Percentiles rank a stretch among this genome's conserved stretches.
phyloP scores from a whole-genome alignment of 2,329 filamentous ascomycete genomes.

The Colletotrichum melonis region DNA sequence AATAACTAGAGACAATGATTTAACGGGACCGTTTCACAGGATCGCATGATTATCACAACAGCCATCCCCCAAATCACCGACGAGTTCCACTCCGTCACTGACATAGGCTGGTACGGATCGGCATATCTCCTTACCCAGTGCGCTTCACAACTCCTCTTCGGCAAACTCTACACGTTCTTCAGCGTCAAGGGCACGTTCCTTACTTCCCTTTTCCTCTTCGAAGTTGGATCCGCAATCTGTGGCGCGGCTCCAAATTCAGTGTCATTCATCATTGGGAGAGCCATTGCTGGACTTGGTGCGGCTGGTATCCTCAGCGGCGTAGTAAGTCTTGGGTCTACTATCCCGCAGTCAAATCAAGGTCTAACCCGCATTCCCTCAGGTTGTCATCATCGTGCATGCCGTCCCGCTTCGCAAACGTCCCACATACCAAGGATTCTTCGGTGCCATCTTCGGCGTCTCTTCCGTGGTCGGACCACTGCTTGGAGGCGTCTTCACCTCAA shows the following conservation, averaged over 20 bases:
- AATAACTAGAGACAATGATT: neutral
- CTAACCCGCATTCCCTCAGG: slow-evolving; percentile 51
- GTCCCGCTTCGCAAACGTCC: slow-evolving; percentile 54
- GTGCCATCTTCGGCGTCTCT: slow-evolving; percentile 55
- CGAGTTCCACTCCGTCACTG: slow-evolving; percentile 41
- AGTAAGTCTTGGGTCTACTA: slow-evolving; percentile 20
- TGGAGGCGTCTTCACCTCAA: slow-evolving; percentile 42
- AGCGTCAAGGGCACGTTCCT: slow-evolving; percentile 42
- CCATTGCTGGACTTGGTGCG: slow-evolving; percentile 48
- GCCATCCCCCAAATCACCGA: slow-evolving; percentile 46
- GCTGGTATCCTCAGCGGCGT: slow-evolving; percentile 48
- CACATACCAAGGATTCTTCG: slow-evolving; percentile 44
- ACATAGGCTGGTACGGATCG: slow-evolving; percentile 45
- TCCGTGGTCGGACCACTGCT: slow-evolving; percentile 41
- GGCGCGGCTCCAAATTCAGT: slow-evolving; percentile 44
- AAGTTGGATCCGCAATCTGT: slow-evolving; percentile 46
- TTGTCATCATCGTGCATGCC: slow-evolving; percentile 41
- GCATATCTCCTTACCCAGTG: slow-evolving; percentile 42
- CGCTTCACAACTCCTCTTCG: slow-evolving; percentile 43
- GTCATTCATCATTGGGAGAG: slow-evolving; percentile 50
- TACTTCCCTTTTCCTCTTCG: slow-evolving; percentile 39
- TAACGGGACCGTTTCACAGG: slow-evolving; percentile 37
- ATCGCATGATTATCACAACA: slow-evolving; percentile 62
- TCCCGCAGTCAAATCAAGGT: no score
- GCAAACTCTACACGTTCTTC: slow-evolving; percentile 44